A percentile compares a stretch with the other conserved stretches of the same genome.
phyloP scores from a whole-genome alignment of 2,329 filamentous ascomycete genomes.

The Hypoxylon sp. region DNA sequence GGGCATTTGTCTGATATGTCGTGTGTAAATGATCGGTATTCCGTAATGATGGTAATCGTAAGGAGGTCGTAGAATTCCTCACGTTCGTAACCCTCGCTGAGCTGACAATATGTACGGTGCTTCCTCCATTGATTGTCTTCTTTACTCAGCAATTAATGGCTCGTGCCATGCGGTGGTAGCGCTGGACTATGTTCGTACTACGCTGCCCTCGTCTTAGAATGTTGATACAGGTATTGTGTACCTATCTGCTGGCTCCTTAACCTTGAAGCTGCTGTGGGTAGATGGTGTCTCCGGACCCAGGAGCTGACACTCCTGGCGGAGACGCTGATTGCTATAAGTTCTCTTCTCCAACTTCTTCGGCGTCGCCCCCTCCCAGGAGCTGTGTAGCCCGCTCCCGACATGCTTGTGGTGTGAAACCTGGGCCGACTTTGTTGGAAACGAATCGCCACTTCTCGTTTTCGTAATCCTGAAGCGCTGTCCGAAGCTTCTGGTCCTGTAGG shows the following conservation, averaged over 20 bases:
- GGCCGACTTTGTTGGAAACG: conserved; percentile 88
- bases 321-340: conserved; percentile 65
- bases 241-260: conserved; percentile 37
- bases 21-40: conserved; percentile 23
- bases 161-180: conserved; percentile 6
- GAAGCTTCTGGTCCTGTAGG: conserved; percentile 77
- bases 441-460: conserved; percentile 94
- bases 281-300: conserved; percentile 57
- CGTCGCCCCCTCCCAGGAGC: conserved; percentile 58
- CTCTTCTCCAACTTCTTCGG: conserved; percentile 45
- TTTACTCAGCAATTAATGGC: conserved; percentile 8
- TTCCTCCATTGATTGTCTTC: conserved; percentile 8
- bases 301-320: conserved; percentile 57
- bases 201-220: conserved; percentile 21
- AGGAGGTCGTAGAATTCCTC: conserved; percentile 10
- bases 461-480: conserved; percentile 80
- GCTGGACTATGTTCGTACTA: conserved; percentile 4
- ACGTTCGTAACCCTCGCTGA: conserved; percentile 16
- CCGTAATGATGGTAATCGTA: conserved; percentile 24
- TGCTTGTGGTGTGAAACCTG: conserved; percentile 85
- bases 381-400: conserved; percentile 83
- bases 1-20: conserved; percentile 33
- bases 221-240: conserved; percentile 17
- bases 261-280: conserved; percentile 54
- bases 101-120: conserved; percentile 14